Conservation (phyloP, 1,284 basidiomycete genomes). For the Malassezia japonica region DNA sequence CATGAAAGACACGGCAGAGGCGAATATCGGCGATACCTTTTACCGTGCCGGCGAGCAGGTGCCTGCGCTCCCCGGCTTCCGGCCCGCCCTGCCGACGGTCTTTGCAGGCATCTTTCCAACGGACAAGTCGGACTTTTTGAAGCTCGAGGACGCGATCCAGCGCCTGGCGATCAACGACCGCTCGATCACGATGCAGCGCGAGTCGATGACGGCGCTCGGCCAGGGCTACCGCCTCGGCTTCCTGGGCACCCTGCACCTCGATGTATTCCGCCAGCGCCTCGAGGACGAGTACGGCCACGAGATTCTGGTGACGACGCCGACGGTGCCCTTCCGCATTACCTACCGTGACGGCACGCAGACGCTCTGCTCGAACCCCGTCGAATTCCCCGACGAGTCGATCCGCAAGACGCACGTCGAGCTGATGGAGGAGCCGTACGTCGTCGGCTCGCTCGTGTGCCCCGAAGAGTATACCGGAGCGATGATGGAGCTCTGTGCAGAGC, state of each 20-base stretch:
- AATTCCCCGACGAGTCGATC: slow-evolving; percentile 41
- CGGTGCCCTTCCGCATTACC: slow-evolving; percentile 40
- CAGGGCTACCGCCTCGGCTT: slow-evolving; percentile 93
- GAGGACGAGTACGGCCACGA: slow-evolving; percentile 74
- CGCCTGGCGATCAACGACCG: slow-evolving; percentile 75
- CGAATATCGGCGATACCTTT: slow-evolving; percentile 87
- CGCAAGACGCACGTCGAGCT: slow-evolving; percentile 23
- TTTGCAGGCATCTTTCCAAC: slow-evolving; percentile 92
- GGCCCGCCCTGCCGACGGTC: slow-evolving; percentile 89
- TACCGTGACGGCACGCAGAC: slow-evolving; percentile 23
- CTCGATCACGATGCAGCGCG: slow-evolving; percentile 80
- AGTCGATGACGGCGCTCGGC: slow-evolving; percentile 85
- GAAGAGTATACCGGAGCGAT: slow-evolving; percentile 45
- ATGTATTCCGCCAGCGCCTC: slow-evolving; percentile 85
- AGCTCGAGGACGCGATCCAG: slow-evolving; percentile 90
- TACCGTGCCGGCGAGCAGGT: slow-evolving; percentile 66
- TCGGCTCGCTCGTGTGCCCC: slow-evolving; percentile 36
- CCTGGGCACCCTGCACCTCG: slow-evolving; percentile 91
- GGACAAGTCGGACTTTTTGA: slow-evolving; percentile 78
- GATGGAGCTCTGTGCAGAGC: slow-evolving; percentile 46
- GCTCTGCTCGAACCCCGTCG: slow-evolving; percentile 36
- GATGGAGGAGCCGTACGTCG: slow-evolving; percentile 41
- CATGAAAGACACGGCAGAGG: slow-evolving; percentile 97
- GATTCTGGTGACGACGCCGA: slow-evolving; percentile 43
- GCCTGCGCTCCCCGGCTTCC: slow-evolving; percentile 80